Evolutionary conservation across 2,329 filamentous ascomycete genomes (phyloP), one percentile per base, ranked within the genome.

Genomic region (Magnaporthiopsis incrustans): DNA sequence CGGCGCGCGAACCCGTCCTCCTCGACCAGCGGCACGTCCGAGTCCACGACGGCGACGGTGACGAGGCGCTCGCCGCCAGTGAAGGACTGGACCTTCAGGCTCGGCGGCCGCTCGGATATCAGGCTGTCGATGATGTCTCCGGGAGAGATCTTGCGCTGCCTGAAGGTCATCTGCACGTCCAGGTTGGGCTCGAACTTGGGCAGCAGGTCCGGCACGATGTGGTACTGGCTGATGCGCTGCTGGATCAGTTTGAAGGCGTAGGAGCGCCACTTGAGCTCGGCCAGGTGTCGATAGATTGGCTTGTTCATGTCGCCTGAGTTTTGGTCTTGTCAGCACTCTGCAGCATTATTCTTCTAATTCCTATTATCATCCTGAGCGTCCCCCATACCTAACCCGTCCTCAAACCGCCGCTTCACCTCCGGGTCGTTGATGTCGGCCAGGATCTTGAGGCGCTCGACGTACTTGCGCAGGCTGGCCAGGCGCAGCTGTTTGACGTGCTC

Each of bases 281-380:
- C 91, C 62, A 98, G 88, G 76, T 90, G 85, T 68, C 94, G 90
- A 81, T 99, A 99, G 73, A 99, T 93, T 67, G 94, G 94, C 76
- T 96, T 96, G 79, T 86, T 89, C 92, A 98, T 94, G 76, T 98
- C 92, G 68, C 90, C 93, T 97, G 68, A n/a, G n/a, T n/a, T n/a
- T n/a, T n/a, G n/a, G 10, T 33, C 32, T 33, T 33, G 32, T 33
- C 10, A 33, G 32, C 32, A 33, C n/a, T n/a, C n/a, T n/a, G n/a
- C n/a, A n/a, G n/a, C n/a, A n/a, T n/a, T n/a, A n/a, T n/a, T n/a
- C n/a, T n/a, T n/a, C n/a, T n/a, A n/a, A n/a, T n/a, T n/a, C n/a
- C n/a, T n/a, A n/a, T n/a, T n/a, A n/a, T n/a, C n/a, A n/a, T n/a
- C n/a, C n/a, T n/a, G 10, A 33, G 32, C 4, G 32, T 33, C 32